phyloP scores from a whole-genome alignment of 345 rosid species.

The Gossypium raimondii region DNA sequence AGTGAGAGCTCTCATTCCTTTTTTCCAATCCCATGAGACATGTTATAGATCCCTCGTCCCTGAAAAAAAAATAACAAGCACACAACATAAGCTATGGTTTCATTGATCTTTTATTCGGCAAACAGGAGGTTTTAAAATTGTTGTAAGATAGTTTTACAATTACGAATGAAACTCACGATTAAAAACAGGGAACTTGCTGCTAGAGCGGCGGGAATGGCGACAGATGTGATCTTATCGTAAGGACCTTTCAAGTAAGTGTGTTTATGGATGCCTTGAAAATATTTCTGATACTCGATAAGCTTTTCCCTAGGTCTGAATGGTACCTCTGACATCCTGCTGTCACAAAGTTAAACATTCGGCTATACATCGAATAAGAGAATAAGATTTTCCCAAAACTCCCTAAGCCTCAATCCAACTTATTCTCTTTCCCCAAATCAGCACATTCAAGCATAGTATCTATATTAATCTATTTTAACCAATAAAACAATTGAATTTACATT shows the following conservation, averaged over 20 bases:
- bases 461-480: background rate
- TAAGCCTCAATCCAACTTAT: background rate
- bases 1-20: constrained; percentile 49
- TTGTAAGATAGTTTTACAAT: background rate
- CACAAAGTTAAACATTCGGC: background rate
- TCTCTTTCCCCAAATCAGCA: background rate
- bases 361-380: background rate
- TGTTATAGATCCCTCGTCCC: constrained; percentile 85
- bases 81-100: background rate
- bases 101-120: background rate
- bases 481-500: background rate
- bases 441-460: background rate
- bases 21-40: constrained; percentile 83
- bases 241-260: constrained; percentile 86
- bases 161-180: constrained; percentile 50
- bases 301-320: constrained; percentile 86
- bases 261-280: constrained; percentile 68
- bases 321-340: constrained; percentile 51
- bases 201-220: constrained; percentile 75
- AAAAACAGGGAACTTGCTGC: constrained; percentile 53
- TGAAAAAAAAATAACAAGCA: constrained; percentile 22
- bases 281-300: constrained; percentile 75
- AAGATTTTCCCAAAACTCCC: background rate
- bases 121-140: background rate
- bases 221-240: constrained; percentile 75